phyloP scores from a whole-genome alignment of 257 asterid genomes.

The Plantago major region DNA sequence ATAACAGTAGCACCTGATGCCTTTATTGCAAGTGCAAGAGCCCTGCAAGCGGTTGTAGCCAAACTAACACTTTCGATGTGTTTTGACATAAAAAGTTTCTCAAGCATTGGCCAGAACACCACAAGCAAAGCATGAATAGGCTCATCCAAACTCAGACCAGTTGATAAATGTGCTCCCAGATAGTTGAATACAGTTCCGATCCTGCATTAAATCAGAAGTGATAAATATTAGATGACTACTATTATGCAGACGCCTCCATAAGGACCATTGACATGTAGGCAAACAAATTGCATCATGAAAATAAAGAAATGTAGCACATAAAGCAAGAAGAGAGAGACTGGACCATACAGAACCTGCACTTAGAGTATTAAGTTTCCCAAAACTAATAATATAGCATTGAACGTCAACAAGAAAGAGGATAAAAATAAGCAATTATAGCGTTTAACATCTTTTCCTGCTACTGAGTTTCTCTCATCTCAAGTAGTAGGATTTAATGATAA shows the following conservation, averaged over 20 bases:
- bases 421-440: conserved; percentile 4
- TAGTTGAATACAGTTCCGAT: conserved; percentile 64
- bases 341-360: not conserved
- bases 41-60: conserved; percentile 84
- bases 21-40: conserved; percentile 71
- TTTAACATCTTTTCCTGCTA: conserved; percentile 7
- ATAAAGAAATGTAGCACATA: conserved; percentile 5
- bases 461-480: conserved; percentile 2
- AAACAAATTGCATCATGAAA: conserved; percentile 7
- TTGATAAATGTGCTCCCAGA: conserved; percentile 45
- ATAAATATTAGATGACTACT: conserved; percentile 10
- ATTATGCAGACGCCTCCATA: conserved; percentile 8
- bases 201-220: conserved; percentile 44
- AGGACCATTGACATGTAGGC: conserved; percentile 7
- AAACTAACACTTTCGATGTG: conserved; percentile 63
- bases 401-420: not conserved
- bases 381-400: conserved; percentile 1
- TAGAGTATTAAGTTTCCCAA: conserved; percentile 1
- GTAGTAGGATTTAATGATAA: conserved; percentile 1
- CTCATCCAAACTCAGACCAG: conserved; percentile 42
- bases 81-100: conserved; percentile 54
- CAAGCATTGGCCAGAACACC: conserved; percentile 80
- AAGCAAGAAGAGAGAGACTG: conserved; percentile 6
- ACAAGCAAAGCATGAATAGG: conserved; percentile 52
- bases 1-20: conserved; percentile 57